Evolutionary conservation across 2,329 filamentous ascomycete genomes (phyloP), one percentile per base, ranked within the genome.

Genomic region (Elsinoe perseae): DNA sequence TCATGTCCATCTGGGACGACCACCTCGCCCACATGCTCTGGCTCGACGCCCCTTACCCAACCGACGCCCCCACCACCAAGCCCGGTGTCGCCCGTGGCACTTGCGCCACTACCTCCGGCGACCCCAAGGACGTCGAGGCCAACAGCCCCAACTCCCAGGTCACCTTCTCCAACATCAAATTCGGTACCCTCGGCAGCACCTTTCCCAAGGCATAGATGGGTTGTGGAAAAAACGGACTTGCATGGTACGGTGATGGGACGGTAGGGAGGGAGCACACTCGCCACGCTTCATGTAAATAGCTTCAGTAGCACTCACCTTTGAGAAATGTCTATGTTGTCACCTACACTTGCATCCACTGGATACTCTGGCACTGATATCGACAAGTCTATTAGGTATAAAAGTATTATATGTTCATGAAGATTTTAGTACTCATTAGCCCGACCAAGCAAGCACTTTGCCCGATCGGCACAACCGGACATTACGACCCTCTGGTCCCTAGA

Each of bases 11-110:
- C 57, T 84, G 81, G 81, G 81, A 86, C 65, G 84, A 87, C 72
- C 79, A 86, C 70, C 70, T 79, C 58, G 72, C 80, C 65, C 78
- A 84, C 72, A 88, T 89, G 84, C 78, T 85, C 64, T 89, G 86
- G 86, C 79, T 89, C 64, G 85, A 89, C 74, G 59, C 63, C 9
- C 59, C 60, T 9, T 68, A 65, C 58, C 66, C 66, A 9, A 50
- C 55, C 43, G 56, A 56, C 28, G 58, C 55, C 23, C 53, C 52
- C 52, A 48, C 55, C 14, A 59, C 32, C 58, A 61, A 58, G 54
- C 57, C 60, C 50, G 63, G 63, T 30, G 59, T 60, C 14, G 58
- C 59, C 42, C 57, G 62, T 4, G 63, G 62, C 10, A 62, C 61
- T 20, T 64, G 63, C 50, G 36, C 60, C 40, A 60, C 60, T 36